Conservation (phyloP, 768 basidiomycete genomes). For the Termitomyces sp. region DNA sequence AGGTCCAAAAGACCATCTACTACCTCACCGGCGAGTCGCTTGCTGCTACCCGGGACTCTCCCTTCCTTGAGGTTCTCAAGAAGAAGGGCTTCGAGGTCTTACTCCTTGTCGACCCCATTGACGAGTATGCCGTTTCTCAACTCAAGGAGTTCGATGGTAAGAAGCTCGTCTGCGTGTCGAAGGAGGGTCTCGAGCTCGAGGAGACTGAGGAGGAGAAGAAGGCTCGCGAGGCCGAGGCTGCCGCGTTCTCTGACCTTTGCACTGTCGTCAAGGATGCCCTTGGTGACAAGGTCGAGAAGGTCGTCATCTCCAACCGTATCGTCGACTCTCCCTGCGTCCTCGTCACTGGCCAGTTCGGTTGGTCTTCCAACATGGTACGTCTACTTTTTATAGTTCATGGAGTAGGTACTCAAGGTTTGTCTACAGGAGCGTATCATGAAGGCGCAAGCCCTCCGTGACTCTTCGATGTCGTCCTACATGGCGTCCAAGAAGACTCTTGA, state of each 20-base stretch:
- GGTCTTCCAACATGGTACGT: constrained; percentile 97
- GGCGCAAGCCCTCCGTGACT: constrained; percentile 94
- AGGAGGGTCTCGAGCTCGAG: constrained; percentile 98
- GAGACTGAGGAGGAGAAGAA: constrained; percentile 99
- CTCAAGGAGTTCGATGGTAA: constrained; percentile 99
- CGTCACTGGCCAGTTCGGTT: constrained; percentile 98
- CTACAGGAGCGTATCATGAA: constrained; percentile 95
- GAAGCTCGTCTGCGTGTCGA: constrained; percentile 96
- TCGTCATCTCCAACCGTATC: constrained; percentile 96
- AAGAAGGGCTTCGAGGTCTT: constrained; percentile 99
- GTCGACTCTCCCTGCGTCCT: constrained; percentile 94
- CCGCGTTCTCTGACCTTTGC: constrained; percentile 86
- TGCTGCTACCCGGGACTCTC: constrained; percentile 85
- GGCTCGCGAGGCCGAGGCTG: constrained; percentile 78
- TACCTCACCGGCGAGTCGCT: constrained; percentile 99
- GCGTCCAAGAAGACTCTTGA: constrained; percentile 97
- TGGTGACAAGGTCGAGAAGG: constrained; percentile 99
- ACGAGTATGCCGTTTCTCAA: constrained; percentile 97
- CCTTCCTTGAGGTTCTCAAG: constrained; percentile 99
- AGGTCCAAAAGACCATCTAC: constrained; percentile 98
- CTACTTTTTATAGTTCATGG: neutral
- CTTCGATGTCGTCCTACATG: constrained; percentile 99
- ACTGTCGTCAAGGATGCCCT: constrained; percentile 96
- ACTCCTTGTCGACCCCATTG: constrained; percentile 96
- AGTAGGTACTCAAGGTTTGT: neutral